Conservation (phyloP, 2,329 filamentous ascomycete genomes). For the Ophiocordyceps camponoti-leonardi region DNA sequence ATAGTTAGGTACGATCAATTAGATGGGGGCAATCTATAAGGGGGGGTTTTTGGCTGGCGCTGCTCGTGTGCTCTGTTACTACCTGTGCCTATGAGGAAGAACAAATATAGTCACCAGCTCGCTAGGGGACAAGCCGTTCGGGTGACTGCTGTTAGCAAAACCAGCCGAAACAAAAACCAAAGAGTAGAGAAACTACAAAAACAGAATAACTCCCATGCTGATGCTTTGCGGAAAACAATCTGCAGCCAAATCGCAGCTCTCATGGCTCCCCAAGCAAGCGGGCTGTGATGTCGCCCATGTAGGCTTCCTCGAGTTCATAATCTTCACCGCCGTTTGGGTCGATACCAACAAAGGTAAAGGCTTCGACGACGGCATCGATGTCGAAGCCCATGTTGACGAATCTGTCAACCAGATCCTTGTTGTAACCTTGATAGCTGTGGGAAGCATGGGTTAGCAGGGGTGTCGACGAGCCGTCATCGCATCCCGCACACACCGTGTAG, state of each 20-base stretch:
- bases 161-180: background rate
- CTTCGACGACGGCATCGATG: conserved; percentile 68
- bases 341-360: conserved; percentile 68
- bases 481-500: conserved; percentile 11
- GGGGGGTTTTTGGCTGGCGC: background rate
- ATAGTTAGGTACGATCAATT: conserved; percentile 8
- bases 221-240: conserved; percentile 2
- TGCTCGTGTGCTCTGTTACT: background rate
- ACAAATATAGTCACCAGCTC: background rate
- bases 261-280: conserved; percentile 64
- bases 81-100: background rate
- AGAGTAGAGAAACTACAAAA: background rate
- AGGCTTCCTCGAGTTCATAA: conserved; percentile 76
- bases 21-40: background rate
- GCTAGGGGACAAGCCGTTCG: background rate
- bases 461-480: background rate
- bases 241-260: background rate
- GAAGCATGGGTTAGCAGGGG: background rate
- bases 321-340: conserved; percentile 61
- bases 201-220: conserved; percentile 9
- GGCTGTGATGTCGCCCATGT: conserved; percentile 80
- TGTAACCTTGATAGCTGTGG: conserved; percentile 69
- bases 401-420: conserved; percentile 62
- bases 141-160: background rate
- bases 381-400: conserved; percentile 89